Percentiles rank a stretch among this genome's conserved stretches.
phyloP scores from a whole-genome alignment of 345 rosid species.

The Camelina hispida region DNA sequence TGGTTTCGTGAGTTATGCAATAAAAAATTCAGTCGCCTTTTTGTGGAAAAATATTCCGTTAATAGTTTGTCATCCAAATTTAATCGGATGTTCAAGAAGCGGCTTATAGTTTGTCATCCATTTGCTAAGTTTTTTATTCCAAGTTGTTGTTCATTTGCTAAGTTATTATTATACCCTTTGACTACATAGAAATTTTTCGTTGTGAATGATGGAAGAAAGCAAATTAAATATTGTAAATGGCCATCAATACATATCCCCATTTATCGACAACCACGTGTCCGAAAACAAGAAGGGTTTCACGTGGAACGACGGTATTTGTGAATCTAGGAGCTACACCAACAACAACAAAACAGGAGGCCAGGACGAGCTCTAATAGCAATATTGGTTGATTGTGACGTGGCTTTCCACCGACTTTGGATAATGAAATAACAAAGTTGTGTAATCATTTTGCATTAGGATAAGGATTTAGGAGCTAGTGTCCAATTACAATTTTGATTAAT shows the following conservation, averaged over 20 bases:
- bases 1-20: not conserved
- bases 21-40: slow-evolving; percentile 12
- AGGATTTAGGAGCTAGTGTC: not conserved
- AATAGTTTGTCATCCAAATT: slow-evolving; percentile 14
- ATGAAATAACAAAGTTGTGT: slow-evolving; percentile 3
- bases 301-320: slow-evolving; percentile 25
- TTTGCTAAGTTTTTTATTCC: not conserved
- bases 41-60: not conserved
- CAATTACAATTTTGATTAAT: not conserved
- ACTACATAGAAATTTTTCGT: too few relatives aligned
- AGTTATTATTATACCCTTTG: not conserved
- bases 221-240: too few relatives aligned
- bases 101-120: not conserved
- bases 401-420: slow-evolving; percentile 28
- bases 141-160: not conserved
- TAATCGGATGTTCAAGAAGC: not conserved
- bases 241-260: not conserved
- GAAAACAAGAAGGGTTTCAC: not conserved
- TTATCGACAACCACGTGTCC: not conserved
- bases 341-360: slow-evolving; percentile 15
- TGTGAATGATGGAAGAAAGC: too few relatives aligned
- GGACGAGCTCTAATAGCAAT: slow-evolving; percentile 20
- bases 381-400: slow-evolving; percentile 22
- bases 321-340: slow-evolving; percentile 31
- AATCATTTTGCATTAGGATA: not conserved